Conservation (phyloP, 225 moss, liverwort and hornwort species). For the Climacium dendroides region DNA sequence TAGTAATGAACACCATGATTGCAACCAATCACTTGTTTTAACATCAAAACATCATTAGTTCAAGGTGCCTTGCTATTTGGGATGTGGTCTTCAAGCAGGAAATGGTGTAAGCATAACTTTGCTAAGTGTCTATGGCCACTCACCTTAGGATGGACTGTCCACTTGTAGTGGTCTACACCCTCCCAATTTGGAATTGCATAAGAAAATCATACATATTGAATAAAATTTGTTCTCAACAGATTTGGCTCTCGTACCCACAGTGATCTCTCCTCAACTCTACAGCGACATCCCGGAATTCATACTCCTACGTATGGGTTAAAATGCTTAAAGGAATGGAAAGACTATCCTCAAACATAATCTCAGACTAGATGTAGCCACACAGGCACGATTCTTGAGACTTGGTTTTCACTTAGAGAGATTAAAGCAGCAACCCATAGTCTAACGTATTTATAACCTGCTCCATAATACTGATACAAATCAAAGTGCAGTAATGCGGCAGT, state of each 20-base stretch:
- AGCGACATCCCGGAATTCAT: not conserved
- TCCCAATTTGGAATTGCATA: not conserved
- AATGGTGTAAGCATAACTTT: not conserved
- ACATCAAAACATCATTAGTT: too few species aligned
- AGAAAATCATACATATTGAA: not conserved
- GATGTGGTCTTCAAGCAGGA: not conserved
- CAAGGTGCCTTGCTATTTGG: too few species aligned
- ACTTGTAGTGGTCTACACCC: not conserved
- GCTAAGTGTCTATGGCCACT: not conserved
- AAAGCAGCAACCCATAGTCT: not conserved
- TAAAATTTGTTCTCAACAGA: not conserved
- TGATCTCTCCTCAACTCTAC: not conserved
- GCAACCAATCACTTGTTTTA: too few species aligned
- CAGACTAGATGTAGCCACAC: not conserved
- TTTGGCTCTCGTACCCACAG: not conserved
- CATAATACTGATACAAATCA: not conserved
- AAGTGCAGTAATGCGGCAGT: not conserved
- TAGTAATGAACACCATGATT: too few species aligned
- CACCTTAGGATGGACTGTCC: not conserved
- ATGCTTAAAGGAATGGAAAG: not conserved
- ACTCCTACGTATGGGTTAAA: not conserved
- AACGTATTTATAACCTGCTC: not conserved
- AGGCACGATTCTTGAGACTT: not conserved
- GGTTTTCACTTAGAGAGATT: not conserved
- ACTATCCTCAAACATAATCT: not conserved